Evolutionary conservation across 2,329 filamentous ascomycete species (phyloP).

Genomic region (Colletotrichum sp.): DNA sequence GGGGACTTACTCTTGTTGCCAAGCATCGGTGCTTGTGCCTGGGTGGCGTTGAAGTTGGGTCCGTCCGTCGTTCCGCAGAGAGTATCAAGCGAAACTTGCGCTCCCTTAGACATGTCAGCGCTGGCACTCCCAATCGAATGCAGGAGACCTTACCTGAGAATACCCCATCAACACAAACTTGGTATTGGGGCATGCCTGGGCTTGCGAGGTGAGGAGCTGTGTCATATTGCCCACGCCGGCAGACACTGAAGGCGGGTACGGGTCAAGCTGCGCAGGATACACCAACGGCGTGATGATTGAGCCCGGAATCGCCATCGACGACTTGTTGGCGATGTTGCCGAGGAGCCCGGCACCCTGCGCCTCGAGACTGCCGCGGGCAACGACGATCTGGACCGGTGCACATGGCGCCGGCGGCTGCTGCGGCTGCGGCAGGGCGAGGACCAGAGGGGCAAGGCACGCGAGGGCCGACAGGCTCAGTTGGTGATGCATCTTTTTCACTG

Average conservation of each 20-base stretch:
- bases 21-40: conserved; percentile 29
- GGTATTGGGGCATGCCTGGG: conserved; percentile 37
- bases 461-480: conserved; percentile 1
- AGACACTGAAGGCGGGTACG: conserved; percentile 39
- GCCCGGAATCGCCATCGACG: conserved; percentile 36
- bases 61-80: conserved; percentile 39
- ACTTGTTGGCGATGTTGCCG: conserved; percentile 35
- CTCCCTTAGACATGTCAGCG: conserved; percentile 32
- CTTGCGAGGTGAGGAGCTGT: conserved; percentile 34
- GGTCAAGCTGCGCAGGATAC: conserved; percentile 42
- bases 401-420: not conserved
- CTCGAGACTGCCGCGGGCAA: conserved; percentile 43
- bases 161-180: conserved; percentile 48
- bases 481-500: not conserved
- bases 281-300: conserved; percentile 38
- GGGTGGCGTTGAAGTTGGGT: conserved; percentile 29
- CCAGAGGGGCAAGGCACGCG: not conserved
- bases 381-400: conserved; percentile 39
- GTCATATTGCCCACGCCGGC: conserved; percentile 37
- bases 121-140: no score
- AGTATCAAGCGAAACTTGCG: conserved; percentile 41
- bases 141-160: conserved; percentile 38
- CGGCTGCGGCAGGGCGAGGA: not conserved
- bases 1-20: conserved; percentile 36
- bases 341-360: conserved; percentile 36